phyloP scores from a whole-genome alignment of 1,284 basidiomycete species.

The Naganishia cerealis region DNA sequence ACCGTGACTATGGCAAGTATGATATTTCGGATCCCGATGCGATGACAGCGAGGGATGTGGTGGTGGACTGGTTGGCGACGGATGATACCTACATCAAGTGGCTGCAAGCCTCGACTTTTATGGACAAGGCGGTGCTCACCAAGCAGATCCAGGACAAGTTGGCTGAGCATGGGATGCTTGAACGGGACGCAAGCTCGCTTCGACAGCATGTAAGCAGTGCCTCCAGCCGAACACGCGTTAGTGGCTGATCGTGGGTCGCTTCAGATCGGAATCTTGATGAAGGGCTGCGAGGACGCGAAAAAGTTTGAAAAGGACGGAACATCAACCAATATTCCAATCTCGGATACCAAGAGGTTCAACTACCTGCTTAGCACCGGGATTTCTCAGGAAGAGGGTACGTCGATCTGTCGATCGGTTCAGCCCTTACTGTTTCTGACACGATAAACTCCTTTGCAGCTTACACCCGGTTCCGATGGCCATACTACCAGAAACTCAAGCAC shows the following conservation, averaged over 20 bases:
- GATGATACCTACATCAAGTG: conserved; percentile 28
- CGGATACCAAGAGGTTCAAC: conserved; percentile 29
- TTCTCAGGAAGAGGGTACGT: conserved; percentile 26
- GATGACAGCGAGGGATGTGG: conserved; percentile 18
- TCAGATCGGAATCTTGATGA: conserved; percentile 26
- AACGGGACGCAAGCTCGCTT: conserved; percentile 24
- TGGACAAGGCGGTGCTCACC: conserved; percentile 26
- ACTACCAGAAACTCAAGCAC: conserved; percentile 28
- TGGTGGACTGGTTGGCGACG: conserved; percentile 25
- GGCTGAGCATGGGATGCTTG: conserved; percentile 23
- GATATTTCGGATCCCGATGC: conserved; percentile 25
- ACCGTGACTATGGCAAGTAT: conserved; percentile 26
- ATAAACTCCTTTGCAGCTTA: background rate
- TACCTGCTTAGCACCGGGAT: conserved; percentile 26
- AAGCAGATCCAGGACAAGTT: conserved; percentile 28
- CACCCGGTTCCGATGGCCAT: conserved; percentile 27
- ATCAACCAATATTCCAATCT: conserved; percentile 28
- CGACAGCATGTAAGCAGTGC: conserved; percentile 13
- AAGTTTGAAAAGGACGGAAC: conserved; percentile 23
- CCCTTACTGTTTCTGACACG: background rate
- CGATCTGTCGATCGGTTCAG: background rate
- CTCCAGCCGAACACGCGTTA: background rate
- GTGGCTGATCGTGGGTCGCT: background rate
- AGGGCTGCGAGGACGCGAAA: conserved; percentile 25
- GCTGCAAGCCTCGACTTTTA: conserved; percentile 23